Conservation (phyloP, 164 flowering plant species). For the Buxus sempervirens region DNA sequence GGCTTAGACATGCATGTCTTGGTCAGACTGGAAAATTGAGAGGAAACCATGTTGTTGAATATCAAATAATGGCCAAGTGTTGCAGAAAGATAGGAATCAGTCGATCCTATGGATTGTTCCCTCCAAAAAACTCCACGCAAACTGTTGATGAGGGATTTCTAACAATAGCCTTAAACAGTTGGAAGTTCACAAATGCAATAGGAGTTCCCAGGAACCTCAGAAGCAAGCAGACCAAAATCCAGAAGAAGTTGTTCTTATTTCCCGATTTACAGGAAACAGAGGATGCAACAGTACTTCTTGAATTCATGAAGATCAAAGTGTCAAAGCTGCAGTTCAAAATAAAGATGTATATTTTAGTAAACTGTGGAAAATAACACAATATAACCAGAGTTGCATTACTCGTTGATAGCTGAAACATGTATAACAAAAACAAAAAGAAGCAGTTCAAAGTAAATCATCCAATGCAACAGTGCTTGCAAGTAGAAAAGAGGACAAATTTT, state of each 20-base stretch:
- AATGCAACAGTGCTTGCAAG: background rate
- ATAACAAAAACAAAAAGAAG: background rate
- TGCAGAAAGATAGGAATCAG: conserved; percentile 11
- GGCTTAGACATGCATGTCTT: background rate
- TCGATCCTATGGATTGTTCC: conserved; percentile 18
- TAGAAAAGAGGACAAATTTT: no score
- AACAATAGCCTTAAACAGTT: conserved; percentile 58
- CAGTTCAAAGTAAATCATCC: background rate
- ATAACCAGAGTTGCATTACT: background rate
- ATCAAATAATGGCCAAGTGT: background rate
- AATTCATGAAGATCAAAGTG: conserved; percentile 73
- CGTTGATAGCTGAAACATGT: background rate
- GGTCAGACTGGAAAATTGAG: conserved; percentile 26
- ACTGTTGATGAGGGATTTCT: conserved; percentile 44
- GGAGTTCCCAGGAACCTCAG: conserved; percentile 62
- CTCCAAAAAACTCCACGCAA: conserved; percentile 15
- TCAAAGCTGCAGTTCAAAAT: conserved; percentile 41
- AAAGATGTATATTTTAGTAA: background rate
- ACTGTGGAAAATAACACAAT: background rate
- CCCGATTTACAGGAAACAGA: conserved; percentile 84
- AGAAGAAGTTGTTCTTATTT: conserved; percentile 65
- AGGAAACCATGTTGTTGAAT: conserved; percentile 54
- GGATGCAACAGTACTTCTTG: conserved; percentile 56
- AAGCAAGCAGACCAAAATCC: conserved; percentile 63
- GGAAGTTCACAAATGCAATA: conserved; percentile 44